Evolutionary conservation across 441 rosid species (phyloP).

Genomic region (Raphanus hybrid): DNA sequence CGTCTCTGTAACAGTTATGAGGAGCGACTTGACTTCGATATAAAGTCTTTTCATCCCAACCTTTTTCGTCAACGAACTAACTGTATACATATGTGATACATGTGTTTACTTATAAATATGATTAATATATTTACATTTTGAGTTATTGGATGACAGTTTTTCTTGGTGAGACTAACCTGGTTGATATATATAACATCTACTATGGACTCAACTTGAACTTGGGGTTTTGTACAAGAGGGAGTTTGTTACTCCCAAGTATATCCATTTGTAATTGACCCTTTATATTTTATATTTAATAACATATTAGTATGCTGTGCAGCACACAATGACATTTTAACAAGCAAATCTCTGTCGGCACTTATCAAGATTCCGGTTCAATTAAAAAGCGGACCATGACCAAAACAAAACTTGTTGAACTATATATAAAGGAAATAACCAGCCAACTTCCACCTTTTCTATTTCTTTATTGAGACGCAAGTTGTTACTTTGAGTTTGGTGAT

Average conservation of each 20-base stretch:
- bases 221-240: constrained; percentile 14
- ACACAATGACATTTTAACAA: constrained; percentile 26
- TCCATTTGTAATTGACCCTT: constrained; percentile 7
- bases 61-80: constrained; percentile 9
- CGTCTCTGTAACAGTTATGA: neutral
- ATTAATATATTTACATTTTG: neutral
- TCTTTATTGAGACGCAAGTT: neutral
- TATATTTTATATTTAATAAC: neutral
- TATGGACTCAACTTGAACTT: neutral
- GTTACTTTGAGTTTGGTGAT: neutral
- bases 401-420: neutral
- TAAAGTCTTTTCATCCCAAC: constrained; percentile 27
- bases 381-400: constrained; percentile 4
- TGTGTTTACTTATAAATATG: neutral
- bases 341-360: constrained; percentile 20
- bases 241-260: constrained; percentile 17
- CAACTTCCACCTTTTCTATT: constrained; percentile 18
- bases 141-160: neutral
- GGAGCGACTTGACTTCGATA: constrained; percentile 23
- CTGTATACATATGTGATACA: constrained; percentile 12
- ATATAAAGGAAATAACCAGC: constrained; percentile 15
- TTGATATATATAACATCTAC: constrained; percentile 12
- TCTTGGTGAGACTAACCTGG: neutral
- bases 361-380: constrained; percentile 9
- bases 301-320: constrained; percentile 13